Base-by-base conservation (phyloP, 2,329 filamentous ascomycete genomes). In the Orbilia ellipsospora region DNA sequence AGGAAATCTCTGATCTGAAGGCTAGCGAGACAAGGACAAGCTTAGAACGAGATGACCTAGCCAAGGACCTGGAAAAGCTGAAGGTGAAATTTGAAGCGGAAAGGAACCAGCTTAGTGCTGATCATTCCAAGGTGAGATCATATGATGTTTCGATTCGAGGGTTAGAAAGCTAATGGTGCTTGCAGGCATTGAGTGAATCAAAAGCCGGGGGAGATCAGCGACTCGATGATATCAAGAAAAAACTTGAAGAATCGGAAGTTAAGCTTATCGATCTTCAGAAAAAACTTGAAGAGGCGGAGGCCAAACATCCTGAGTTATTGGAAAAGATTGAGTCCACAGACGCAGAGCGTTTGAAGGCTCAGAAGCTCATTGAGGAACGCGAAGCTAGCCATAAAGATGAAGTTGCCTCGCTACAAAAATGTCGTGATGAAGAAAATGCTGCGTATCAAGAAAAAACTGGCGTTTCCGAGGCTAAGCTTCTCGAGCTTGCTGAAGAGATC, bases 141-240 rank as follows among this genome's bases (percentile, higher is more conserved):
- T 36, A 12, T 26, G 13, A 2, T 4, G 40, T 1, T 36, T 36
- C 8, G 23, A 23, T 36, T 13, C 13, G 4, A 16, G 7, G 13
- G 10, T 52, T 10, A 15, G 20, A 42, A 51, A n/a, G 12, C 20
- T 23, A 36, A 26, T 10, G 28, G 15, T 16, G 8, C 55, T 73
- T 60, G 57, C 52, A 77, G 73, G 73, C 60, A 6, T 62, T 77
- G 36, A 67, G 42, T 4, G 66, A 77, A 28, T 75, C 64, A 0
- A 54, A 75, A 48, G 59, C 57, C 23, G 67, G 64, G n/a, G 64
- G 72, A 13, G 69, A 75, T 26, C 57, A 69, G 55, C 59, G 52
- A 42, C 15, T 75, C 5, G 40, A 50, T 10, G 64, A 68, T 5
- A 59, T 75, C 23, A 52, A 69, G 36, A 64, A 62, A 55, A 66